phyloP scores from a whole-genome alignment of 805 yeast genomes.

The Monosporozyma yasuniensis region DNA sequence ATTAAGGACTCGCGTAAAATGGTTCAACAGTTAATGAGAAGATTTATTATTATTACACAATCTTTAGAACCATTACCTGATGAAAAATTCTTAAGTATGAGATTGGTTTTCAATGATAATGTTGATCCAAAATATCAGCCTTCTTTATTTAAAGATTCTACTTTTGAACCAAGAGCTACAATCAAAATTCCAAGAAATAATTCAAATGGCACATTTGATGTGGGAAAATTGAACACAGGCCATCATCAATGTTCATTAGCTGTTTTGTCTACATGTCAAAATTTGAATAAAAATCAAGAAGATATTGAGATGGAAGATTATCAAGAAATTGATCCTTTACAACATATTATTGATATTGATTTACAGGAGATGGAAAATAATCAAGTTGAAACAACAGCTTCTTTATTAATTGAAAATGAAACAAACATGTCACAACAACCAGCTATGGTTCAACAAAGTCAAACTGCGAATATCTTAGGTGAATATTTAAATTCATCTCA shows the following conservation, averaged over 20 bases:
- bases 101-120: conserved; percentile 40
- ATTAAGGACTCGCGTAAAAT: conserved; percentile 35
- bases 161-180: conserved; percentile 29
- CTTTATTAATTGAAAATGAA: not conserved
- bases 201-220: not conserved
- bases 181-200: conserved; percentile 22
- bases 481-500: conserved; percentile 23
- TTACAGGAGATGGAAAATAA: not conserved
- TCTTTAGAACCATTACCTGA: conserved; percentile 43
- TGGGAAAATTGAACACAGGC: conserved; percentile 29
- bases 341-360: conserved; percentile 2
- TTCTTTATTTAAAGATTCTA: conserved; percentile 37
- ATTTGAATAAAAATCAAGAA: conserved; percentile 3
- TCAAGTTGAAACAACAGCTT: not conserved
- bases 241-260: conserved; percentile 27
- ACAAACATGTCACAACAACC: not conserved
- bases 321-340: conserved; percentile 27
- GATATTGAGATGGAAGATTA: not conserved
- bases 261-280: conserved; percentile 24
- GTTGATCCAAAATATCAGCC: conserved; percentile 46
- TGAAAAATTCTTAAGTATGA: conserved; percentile 39
- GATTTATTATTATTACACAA: conserved; percentile 47
- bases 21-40: conserved; percentile 41
- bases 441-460: conserved; percentile 11
- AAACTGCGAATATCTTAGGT: conserved; percentile 28